These are phyloP conservation scores for Ustilago xerochloae DNA, from an alignment of 1,284 basidiomycete species.

Conservation along the genomic window DNA sequence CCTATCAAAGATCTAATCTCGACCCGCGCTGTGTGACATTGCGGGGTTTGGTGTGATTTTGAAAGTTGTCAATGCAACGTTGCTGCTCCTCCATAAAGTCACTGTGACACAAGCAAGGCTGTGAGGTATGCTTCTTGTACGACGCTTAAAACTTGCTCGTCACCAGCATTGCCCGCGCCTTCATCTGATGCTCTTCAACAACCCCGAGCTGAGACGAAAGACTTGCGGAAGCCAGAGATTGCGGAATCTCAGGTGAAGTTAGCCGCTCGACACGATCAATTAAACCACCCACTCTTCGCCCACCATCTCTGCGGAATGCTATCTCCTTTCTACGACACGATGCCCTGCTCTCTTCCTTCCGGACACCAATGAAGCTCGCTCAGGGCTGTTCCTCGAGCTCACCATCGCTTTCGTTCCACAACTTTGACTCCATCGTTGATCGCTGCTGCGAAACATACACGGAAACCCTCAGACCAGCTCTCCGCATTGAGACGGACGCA, in stretches of 20 bases:
- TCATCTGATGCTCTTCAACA: not conserved
- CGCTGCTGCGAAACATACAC: not conserved
- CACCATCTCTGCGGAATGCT: not conserved
- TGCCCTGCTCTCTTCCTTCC: not conserved
- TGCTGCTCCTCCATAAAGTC: not conserved
- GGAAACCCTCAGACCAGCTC: not conserved
- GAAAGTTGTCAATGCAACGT: too few species aligned
- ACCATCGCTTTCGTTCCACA: not conserved
- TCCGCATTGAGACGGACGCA: not conserved
- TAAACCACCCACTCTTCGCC: not conserved
- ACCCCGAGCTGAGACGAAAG: too few species aligned
- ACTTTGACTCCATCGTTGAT: not conserved
- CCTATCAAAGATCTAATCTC: not conserved
- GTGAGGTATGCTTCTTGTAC: too few species aligned
- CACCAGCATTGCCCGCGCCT: slow-evolving; percentile 1
- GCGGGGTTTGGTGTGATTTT: too few species aligned
- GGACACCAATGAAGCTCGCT: not conserved
- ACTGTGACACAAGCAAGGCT: too few species aligned
- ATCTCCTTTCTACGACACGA: not conserved
- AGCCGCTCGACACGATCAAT: not conserved
- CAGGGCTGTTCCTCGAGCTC: not conserved
- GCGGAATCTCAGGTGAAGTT: not conserved
- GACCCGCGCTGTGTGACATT: not conserved
- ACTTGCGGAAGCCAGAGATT: not conserved
- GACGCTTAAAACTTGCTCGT: not conserved